Evolutionary conservation across 2,329 filamentous ascomycete species (phyloP), one percentile per base, ranked within the genome.

Genomic region (Talaromyces sp.): DNA sequence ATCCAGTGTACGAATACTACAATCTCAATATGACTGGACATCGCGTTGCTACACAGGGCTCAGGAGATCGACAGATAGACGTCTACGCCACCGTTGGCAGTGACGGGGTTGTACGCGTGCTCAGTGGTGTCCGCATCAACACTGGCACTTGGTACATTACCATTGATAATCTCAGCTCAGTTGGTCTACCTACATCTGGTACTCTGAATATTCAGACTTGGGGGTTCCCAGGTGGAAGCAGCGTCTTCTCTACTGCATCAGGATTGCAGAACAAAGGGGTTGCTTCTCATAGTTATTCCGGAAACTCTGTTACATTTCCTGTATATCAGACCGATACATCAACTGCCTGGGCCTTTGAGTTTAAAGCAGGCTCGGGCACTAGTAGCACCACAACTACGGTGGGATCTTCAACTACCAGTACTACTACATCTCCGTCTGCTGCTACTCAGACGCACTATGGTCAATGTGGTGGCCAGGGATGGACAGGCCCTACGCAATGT

Each of bases 1-100:
- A 73, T 71, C 79, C 81, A 60, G 73, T 83, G 8, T 83, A 83
- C 68, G 77, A 79, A 63, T 82, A 81, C 69, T 83, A 83, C 70
- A 72, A 75, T 59, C 64, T 71, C 7, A 76, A 77, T 54, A 82
- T 82, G 79, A 78, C 74, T 0, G 80, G 80, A 3, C 62, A 74
- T 17, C 74, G 79, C 13, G 73, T 77, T 11, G 71, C 69, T 0
- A 79, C 78, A 2, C 70, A 72, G 0, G 71, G 70, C 0, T 74
- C 77, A 0, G 65, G 67, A 5, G 78, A 81, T 66, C 62, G 68
- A 1, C 64, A 68, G 1, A 70, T 79, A 33, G 79, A 80, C 65
- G 76, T 74, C 27, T 81, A 77, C 64, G 72, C 77, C 9, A 76
- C 73, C 6, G 70, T 73, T 22, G 73, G 68, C 22, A 63, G 62